Percentiles rank a stretch among this genome's conserved stretches.
Evolutionary conservation across 345 rosid genomes (phyloP).

Genomic region (Euphorbia peplus): DNA sequence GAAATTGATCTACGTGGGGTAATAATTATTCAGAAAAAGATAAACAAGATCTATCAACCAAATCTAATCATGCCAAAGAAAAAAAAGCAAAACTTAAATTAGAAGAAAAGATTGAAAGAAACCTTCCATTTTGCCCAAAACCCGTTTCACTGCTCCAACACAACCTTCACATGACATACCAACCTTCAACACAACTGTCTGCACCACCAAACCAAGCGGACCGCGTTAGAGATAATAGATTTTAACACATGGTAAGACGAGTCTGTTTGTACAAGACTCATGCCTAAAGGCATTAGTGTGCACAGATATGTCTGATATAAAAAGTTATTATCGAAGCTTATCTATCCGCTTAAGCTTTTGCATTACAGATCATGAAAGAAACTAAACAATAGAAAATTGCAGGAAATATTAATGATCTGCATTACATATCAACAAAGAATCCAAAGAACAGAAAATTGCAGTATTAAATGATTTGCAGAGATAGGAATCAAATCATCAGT

Average conservation of each 20-base stretch:
- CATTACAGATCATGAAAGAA: too few relatives aligned
- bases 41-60: background rate
- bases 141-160: constrained; percentile 81
- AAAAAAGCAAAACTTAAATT: background rate
- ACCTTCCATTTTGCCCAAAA: constrained; percentile 87
- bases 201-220: constrained; percentile 24
- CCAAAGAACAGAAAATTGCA: background rate
- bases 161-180: constrained; percentile 86
- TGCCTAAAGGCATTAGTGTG: too few relatives aligned
- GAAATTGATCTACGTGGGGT: background rate
- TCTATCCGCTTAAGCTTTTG: too few relatives aligned
- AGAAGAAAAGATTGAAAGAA: constrained; percentile 5
- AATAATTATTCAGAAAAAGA: background rate
- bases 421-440: background rate
- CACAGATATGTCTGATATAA: too few relatives aligned
- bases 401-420: too few relatives aligned
- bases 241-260: too few relatives aligned
- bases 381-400: too few relatives aligned
- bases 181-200: constrained; percentile 82
- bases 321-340: too few relatives aligned
- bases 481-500: background rate
- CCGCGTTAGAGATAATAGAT: too few relatives aligned
- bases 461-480: background rate
- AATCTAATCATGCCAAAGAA: background rate
- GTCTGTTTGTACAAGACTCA: too few relatives aligned